Evolutionary conservation across 2,329 filamentous ascomycete species (phyloP), one percentile per base, ranked within the genome.

Genomic region (Cladosporium sp.): DNA sequence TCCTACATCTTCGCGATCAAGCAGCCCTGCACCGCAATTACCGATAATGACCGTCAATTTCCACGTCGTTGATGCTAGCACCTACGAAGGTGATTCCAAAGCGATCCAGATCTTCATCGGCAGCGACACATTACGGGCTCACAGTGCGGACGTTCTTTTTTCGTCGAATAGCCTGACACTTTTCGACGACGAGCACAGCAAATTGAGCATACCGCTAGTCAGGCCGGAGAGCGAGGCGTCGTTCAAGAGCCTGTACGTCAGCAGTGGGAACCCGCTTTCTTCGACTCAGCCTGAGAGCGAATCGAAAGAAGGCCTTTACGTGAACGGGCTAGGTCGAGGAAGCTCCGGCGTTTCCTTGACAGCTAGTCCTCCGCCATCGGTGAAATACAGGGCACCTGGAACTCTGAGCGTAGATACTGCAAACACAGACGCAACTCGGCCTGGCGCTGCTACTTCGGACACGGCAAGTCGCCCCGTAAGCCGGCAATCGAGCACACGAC

Each of bases 121-220:
- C 37, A 95, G 89, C 64, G 92, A 97, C 69, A 81, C 89, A 11
- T 76, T 98, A 53, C 82, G 91, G 57, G 79, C 86, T 9, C 89
- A 95, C 65, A 95, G 87, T 59, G 92, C 89, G 19, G 93, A 97
- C 67, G 79, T 98, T 9, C 73, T 97, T 18, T 89, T 98, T 62
- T 97, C 93, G 0, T 88, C 91, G 59, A 95, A 95, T 64, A 86
- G 86, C 58, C 82, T 98, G 75, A 86, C 87, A 0, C 76, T 97
- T 28, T 91, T 90, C 60, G 89, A 95, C 61, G 87, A 89, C 64
- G 89, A 95, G 54, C 81, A 86, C 43, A 89, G 87, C 67, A 93
- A 92, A 64, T 76, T 97, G 10, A 90, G 88, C 13, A 85, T 98
- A 33, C 93, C 93, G 2, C 86, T 98, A 59, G 90, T 95, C 38